Evolutionary conservation across 2,329 filamentous ascomycete species (phyloP), one percentile per base, ranked within the genome.

Genomic region (Tolypocladium sp.): DNA sequence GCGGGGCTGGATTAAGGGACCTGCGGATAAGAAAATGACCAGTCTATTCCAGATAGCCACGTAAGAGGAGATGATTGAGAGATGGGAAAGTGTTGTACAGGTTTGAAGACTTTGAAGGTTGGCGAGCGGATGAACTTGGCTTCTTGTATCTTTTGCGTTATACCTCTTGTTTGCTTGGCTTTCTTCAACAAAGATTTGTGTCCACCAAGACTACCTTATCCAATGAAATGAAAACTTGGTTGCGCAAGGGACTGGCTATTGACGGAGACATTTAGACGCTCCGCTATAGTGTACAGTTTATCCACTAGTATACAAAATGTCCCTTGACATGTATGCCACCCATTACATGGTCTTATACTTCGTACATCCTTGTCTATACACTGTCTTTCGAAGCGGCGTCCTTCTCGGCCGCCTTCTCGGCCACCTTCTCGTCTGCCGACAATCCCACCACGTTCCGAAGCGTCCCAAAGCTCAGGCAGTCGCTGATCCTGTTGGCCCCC

Each of bases 381-480:
- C 30, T 55, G 33, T 27, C 30, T 1, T 53, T 37, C 20, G 5
- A 40, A 10, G 49, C 20, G 20, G 41, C 44, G 9, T 59, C 54
- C 61, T 67, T 66, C 57, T 66, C 67, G 5, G 30, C n/a, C n/a
- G n/a, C 30, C 30, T 33, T n/a, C n/a, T n/a, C n/a, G 12, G 41
- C 42, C 25, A 52, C 59, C 57, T 71, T 67, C 33, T 71, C 71
- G 12, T 69, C 59, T 12, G 73, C 70, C n/a, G 78, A 77, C 57
- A 84, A 65, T 3, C 79, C 79, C 15, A 86, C 79, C 5, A 88
- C 83, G 63, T 88, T 85, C 70, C 86, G 85, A 76, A 99, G 72
- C 58, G 84, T 96, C 1, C 94, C 94, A 77, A 99, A 99, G 40
- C 87, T 86, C 67, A 97, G 76, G 22, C 93, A 91, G 73, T 97